phyloP scores from a whole-genome alignment of 2,329 filamentous ascomycete species.

The Verticillium albo-atrum region DNA sequence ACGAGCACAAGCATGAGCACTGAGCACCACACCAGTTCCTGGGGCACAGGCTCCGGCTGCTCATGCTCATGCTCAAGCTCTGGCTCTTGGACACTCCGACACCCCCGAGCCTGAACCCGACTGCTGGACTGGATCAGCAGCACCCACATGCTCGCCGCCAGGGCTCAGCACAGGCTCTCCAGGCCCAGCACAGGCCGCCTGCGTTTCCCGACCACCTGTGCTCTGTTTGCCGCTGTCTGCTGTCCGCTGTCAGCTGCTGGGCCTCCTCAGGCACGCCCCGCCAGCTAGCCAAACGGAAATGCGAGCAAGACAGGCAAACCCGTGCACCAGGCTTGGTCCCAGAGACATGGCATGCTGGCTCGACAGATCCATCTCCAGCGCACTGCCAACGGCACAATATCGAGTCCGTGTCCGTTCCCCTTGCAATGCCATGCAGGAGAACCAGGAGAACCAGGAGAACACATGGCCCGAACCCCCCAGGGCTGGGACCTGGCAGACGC shows the following conservation, averaged over 20 bases:
- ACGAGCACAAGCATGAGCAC: neutral
- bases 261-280: neutral
- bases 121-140: neutral
- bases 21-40: neutral
- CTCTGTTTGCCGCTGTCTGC: neutral
- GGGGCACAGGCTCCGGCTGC: too few species aligned
- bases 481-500: neutral
- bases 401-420: neutral
- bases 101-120: neutral
- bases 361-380: neutral
- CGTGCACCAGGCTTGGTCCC: neutral
- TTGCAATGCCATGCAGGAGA: neutral
- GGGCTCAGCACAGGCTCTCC: too few species aligned
- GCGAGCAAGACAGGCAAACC: neutral
- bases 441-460: too few species aligned
- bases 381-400: neutral
- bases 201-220: neutral
- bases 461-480: neutral
- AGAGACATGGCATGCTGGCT: neutral
- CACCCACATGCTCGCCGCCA: too few species aligned
- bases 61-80: too few species aligned
- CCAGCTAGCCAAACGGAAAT: neutral
- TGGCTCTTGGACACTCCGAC: neutral
- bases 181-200: neutral
- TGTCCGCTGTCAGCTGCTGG: neutral